Conservation (phyloP, 2,329 filamentous ascomycete genomes). For the Fusarium sp. region DNA sequence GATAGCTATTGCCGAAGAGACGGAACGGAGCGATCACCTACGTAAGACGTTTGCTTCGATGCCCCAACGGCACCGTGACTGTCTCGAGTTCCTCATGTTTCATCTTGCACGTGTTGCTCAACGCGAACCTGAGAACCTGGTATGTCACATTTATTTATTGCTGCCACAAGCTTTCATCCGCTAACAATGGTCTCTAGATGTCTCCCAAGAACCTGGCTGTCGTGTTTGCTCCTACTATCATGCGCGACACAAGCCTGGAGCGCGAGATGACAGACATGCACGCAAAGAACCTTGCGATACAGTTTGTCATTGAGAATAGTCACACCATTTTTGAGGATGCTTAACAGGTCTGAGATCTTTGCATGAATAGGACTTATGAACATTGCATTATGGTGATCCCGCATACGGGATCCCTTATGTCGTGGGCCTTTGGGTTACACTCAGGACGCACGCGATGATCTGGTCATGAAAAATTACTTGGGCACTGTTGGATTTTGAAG, state of each 20-base stretch:
- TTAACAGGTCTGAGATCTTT: slow-evolving; percentile 25
- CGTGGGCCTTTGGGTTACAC: slow-evolving; percentile 26
- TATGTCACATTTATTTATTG: slow-evolving; percentile 55
- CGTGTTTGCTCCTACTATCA: slow-evolving; percentile 97
- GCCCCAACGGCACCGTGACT: slow-evolving; percentile 85
- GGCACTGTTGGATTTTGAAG: slow-evolving; percentile 41
- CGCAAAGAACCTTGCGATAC: slow-evolving; percentile 89
- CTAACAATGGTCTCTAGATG: slow-evolving; percentile 69
- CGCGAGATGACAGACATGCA: slow-evolving; percentile 97
- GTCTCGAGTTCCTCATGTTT: slow-evolving; percentile 92
- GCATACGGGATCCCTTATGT: slow-evolving; percentile 17
- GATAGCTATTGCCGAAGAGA: slow-evolving; percentile 70
- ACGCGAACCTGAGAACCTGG: slow-evolving; percentile 84
- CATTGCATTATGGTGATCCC: slow-evolving; percentile 5
- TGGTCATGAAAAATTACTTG: slow-evolving; percentile 35
- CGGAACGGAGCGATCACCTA: slow-evolving; percentile 77
- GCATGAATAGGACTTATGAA: slow-evolving; percentile 16
- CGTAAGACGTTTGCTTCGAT: slow-evolving; percentile 80
- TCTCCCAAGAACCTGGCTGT: slow-evolving; percentile 95
- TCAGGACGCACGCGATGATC: slow-evolving; percentile 32
- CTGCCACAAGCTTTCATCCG: neutral
- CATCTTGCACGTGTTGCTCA: slow-evolving; percentile 89
- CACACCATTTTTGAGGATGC: slow-evolving; percentile 77
- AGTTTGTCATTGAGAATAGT: slow-evolving; percentile 92
- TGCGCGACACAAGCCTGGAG: slow-evolving; percentile 89